These are phyloP conservation scores for Vanrija sp. DNA, from an alignment of 1,284 basidiomycete genomes.

Conservation along the genomic window DNA sequence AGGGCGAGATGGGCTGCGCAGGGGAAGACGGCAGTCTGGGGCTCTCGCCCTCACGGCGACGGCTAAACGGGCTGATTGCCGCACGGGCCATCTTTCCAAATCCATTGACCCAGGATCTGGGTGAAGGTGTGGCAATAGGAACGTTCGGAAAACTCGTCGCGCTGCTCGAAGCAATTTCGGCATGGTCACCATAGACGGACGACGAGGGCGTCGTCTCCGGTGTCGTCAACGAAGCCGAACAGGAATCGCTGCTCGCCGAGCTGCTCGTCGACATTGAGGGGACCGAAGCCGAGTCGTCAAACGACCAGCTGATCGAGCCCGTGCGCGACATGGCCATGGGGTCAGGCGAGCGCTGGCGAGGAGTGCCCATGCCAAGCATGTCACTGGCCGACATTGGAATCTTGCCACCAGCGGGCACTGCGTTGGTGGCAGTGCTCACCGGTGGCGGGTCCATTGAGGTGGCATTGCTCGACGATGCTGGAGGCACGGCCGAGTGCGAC, in stretches of 20 bases:
- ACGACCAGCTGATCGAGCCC: slow-evolving; percentile 9
- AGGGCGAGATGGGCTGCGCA: slow-evolving; percentile 4
- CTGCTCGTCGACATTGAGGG: slow-evolving; percentile 14
- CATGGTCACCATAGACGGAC: slow-evolving; percentile 10
- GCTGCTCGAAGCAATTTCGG: background rate
- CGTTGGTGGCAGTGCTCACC: no score
- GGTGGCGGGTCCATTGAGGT: background rate
- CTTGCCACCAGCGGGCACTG: no score
- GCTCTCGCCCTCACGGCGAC: slow-evolving; percentile 20
- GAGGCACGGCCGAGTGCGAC: background rate
- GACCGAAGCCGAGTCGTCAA: slow-evolving; percentile 13
- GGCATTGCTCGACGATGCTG: background rate
- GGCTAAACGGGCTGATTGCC: slow-evolving; percentile 26
- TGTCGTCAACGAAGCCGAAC: slow-evolving; percentile 5
- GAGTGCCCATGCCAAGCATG: slow-evolving; percentile 12
- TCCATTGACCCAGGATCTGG: slow-evolving; percentile 35
- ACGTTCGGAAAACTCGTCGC: background rate
- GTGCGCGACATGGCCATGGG: slow-evolving; percentile 10
- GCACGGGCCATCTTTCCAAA: slow-evolving; percentile 43
- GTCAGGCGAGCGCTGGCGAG: slow-evolving; percentile 6
- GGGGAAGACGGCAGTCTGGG: slow-evolving; percentile 9
- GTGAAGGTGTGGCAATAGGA: slow-evolving; percentile 9
- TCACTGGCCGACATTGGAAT: slow-evolving; percentile 18
- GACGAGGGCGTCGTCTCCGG: slow-evolving; percentile 18
- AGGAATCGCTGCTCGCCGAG: slow-evolving; percentile 6